These are phyloP conservation scores for Fusarium nanum DNA, from an alignment of 2,329 filamentous ascomycete species.

Conservation along the genomic window DNA sequence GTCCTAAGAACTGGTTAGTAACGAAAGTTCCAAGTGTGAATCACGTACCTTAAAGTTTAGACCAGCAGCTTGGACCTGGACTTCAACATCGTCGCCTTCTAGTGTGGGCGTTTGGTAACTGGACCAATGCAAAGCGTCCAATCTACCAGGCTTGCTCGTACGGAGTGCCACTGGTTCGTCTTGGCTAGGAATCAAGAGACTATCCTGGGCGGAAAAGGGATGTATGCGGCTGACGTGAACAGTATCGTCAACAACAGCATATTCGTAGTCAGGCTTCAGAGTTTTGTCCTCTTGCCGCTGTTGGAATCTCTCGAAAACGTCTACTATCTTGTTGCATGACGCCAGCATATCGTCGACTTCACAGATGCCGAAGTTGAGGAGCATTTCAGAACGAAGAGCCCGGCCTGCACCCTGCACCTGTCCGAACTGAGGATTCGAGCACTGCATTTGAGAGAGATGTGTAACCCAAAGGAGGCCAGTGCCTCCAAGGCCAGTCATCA, in stretches of 20 bases:
- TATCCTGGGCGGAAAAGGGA: background rate
- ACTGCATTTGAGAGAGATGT: background rate
- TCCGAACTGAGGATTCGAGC: background rate
- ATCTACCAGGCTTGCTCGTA: constrained; percentile 4
- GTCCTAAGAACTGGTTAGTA: background rate
- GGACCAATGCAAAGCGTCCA: constrained; percentile 4
- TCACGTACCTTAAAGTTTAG: background rate
- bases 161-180: background rate
- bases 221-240: background rate
- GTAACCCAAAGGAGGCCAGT: background rate
- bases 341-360: background rate
- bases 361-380: background rate
- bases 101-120: background rate
- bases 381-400: background rate
- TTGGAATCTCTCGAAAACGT: background rate
- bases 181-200: background rate
- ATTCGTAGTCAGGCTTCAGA: constrained; percentile 8
- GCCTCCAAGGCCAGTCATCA: background rate
- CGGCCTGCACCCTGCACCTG: background rate
- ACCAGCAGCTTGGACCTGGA: background rate
- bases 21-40: fast-evolving
- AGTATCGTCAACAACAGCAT: background rate
- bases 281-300: background rate
- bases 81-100: background rate
- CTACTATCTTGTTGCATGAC: background rate